Evolutionary conservation across 345 rosid genomes (phyloP), one percentile per base, ranked within the genome.

Genomic region (Gossypium herbaceum): DNA sequence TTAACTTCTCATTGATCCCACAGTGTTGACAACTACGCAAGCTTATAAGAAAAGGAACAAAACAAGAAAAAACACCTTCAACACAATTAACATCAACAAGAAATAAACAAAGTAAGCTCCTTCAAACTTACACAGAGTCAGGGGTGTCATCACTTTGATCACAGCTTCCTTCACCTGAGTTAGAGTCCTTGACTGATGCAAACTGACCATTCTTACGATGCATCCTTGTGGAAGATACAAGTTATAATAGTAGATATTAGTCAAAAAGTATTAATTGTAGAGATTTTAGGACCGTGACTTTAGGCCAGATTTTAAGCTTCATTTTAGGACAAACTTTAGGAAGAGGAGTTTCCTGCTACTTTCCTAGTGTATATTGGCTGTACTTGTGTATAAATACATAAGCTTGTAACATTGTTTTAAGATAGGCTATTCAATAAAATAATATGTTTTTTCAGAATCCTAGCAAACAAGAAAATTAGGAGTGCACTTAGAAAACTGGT

Each of bases 181-280:
- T 75, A 68, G 73, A 64, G 2, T 82, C 90, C 76, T 86, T 89
- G 22, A 79, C 10, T 24, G 94, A 87, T 61, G 84, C 84, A 85
- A 89, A 89, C 77, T 89, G 94, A 55, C 91, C 94, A 66, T 89
- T 87, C 79, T 85, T 89, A 44, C 91, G 87, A 66, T 86, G 90
- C 94, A 89, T 89, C 80, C 60, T 56, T 19, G 11, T 20, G 60
- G 60, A 56, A 56, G 25, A 56, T 19, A 56, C 60, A 56, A 19
- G 24, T 56, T 56, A 56, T 19, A 12, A 48, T 13, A 9, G 25
- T 56, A 56, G 27, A 56, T 24, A 56, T 56, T 19, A 20, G 25
- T 56, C 60, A 56, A 56, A 55, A 55, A 19, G 12, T 56, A 56
- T 2, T 56, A 56, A 56, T 20, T 56, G 4, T 56, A 56, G 27